phyloP scores from a whole-genome alignment of 208 protist genomes.

The Naegleria lovaniensis region DNA sequence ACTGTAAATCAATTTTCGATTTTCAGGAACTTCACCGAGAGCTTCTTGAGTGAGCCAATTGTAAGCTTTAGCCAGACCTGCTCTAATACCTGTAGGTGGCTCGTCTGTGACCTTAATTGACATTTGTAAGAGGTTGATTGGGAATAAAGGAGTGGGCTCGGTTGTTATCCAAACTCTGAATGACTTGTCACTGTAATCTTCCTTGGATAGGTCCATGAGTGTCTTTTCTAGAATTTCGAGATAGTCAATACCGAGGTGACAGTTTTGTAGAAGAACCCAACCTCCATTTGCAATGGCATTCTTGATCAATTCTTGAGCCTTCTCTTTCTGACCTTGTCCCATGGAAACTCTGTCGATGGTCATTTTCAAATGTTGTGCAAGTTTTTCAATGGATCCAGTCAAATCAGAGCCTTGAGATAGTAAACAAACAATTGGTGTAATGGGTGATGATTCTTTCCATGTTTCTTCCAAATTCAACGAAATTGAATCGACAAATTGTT shows the following conservation, averaged over 20 bases:
- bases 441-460: constrained; percentile 26
- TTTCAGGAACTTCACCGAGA: constrained; percentile 55
- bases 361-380: constrained; percentile 61
- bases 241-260: constrained; percentile 65
- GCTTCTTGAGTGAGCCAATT: constrained; percentile 53
- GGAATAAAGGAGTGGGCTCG: constrained; percentile 61
- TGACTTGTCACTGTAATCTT: constrained; percentile 32
- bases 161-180: constrained; percentile 73
- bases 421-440: constrained; percentile 56
- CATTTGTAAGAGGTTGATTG: constrained; percentile 78
- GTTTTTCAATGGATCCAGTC: constrained; percentile 47
- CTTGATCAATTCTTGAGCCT: constrained; percentile 42
- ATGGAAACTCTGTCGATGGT: constrained; percentile 58
- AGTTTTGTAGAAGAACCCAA: constrained; percentile 76
- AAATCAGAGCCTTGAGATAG: constrained; percentile 64
- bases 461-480: constrained; percentile 42
- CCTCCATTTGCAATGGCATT: constrained; percentile 57
- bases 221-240: constrained; percentile 57
- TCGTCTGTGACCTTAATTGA: constrained; percentile 97
- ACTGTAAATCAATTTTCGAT: constrained; percentile 59
- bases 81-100: constrained; percentile 77
- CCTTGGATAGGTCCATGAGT: constrained; percentile 49
- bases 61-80: constrained; percentile 58
- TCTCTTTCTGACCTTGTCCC: constrained; percentile 68
- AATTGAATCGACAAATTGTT: constrained; percentile 44